phyloP scores from a whole-genome alignment of 805 yeast genomes.

The Ogataea nakhonphanomensis region DNA sequence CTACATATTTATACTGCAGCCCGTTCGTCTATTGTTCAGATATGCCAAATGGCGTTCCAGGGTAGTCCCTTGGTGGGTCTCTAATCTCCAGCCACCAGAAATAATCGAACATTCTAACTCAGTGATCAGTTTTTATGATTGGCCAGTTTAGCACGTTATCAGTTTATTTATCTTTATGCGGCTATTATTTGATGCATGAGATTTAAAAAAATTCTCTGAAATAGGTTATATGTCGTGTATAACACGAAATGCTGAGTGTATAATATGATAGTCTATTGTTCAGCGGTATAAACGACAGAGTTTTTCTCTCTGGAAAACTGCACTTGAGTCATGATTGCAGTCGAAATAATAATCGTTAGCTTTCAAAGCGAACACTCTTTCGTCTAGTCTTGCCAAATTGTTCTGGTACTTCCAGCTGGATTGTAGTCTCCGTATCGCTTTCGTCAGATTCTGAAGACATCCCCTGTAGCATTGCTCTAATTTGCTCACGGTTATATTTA shows the following conservation, averaged over 20 bases:
- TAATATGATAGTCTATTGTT: background rate
- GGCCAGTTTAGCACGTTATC: conserved; percentile 11
- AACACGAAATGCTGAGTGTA: too few species aligned
- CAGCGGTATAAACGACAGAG: background rate
- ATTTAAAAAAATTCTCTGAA: background rate
- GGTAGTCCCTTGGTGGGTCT: background rate
- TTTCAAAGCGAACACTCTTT: conserved; percentile 33
- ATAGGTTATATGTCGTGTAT: background rate
- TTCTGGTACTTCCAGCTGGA: conserved; percentile 24
- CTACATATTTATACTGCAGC: conserved; percentile 5
- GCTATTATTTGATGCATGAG: conserved; percentile 2
- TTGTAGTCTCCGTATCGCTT: conserved; percentile 7
- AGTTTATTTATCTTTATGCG: conserved; percentile 3
- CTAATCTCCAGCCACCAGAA: conserved; percentile 6
- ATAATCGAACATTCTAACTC: background rate
- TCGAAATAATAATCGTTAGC: background rate
- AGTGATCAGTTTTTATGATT: conserved; percentile 3
- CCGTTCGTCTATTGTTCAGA: background rate
- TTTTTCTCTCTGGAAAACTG: background rate
- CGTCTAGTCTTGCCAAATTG: conserved; percentile 25
- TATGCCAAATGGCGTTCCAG: background rate
- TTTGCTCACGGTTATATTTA: conserved; percentile 32
- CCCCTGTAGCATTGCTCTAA: conserved; percentile 31
- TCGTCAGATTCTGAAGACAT: conserved; percentile 20
- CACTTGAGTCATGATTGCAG: background rate